Conservation (phyloP, 176 grass and related monocot genomes). For the Aegilops bicornis region DNA sequence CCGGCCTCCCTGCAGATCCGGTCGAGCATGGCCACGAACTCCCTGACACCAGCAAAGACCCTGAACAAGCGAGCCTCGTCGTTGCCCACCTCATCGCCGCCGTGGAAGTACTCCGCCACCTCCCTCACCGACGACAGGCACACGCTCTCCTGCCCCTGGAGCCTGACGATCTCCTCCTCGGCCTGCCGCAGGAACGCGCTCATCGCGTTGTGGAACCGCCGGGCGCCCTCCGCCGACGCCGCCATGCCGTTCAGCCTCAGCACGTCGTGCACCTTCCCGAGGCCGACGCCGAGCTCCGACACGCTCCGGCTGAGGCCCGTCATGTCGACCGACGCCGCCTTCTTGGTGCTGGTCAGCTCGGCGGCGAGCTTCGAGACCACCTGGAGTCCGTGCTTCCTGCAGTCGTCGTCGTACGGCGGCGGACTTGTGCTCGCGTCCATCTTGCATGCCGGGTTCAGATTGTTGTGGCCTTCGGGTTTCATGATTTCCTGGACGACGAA, state of each 20-base stretch:
- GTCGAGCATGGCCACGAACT: background rate
- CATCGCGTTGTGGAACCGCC: conserved; percentile 55
- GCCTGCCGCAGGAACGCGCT: conserved; percentile 66
- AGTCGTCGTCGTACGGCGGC: conserved; percentile 27
- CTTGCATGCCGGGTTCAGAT: conserved; percentile 7
- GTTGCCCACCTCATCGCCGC: conserved; percentile 23
- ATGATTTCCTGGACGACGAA: conserved; percentile 80
- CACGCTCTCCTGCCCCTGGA: conserved; percentile 60
- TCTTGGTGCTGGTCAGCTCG: conserved; percentile 72
- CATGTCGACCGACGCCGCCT: conserved; percentile 64
- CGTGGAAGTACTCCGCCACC: conserved; percentile 67
- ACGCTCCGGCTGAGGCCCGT: conserved; percentile 46
- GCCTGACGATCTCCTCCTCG: conserved; percentile 67
- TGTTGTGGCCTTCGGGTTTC: conserved; percentile 51
- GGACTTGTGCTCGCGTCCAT: background rate
- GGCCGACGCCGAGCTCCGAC: conserved; percentile 53
- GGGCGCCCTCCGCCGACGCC: conserved; percentile 19
- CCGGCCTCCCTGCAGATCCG: background rate
- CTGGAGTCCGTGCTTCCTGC: conserved; percentile 60
- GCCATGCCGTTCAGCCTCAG: conserved; percentile 52
- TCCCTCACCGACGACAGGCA: conserved; percentile 65
- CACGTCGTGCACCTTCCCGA: conserved; percentile 72
- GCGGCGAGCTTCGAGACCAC: conserved; percentile 44
- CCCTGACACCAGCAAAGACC: background rate
- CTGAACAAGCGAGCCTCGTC: conserved; percentile 31